Percentiles rank a stretch among this genome's conserved stretches.
Evolutionary conservation across 2,329 filamentous ascomycete genomes (phyloP).

Genomic region (Alternaria longipes): DNA sequence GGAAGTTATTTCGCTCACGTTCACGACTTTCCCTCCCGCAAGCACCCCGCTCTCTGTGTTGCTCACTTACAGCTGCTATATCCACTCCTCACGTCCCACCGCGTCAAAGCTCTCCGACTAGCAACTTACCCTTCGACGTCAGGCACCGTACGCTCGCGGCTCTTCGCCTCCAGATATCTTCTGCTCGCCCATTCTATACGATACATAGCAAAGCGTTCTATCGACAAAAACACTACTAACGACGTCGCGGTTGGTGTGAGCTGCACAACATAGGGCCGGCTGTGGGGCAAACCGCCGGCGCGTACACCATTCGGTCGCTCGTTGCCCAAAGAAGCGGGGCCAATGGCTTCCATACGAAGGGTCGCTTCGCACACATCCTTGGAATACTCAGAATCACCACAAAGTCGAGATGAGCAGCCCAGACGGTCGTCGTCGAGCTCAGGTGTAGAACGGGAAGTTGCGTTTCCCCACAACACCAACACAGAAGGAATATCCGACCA

Average conservation of each 20-base stretch:
- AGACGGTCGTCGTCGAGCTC: slow-evolving; percentile 32
- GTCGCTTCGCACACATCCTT: slow-evolving; percentile 28
- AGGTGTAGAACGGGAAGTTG: slow-evolving; percentile 32
- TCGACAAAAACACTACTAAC: not conserved
- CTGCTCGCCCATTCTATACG: not conserved
- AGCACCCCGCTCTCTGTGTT: slow-evolving; percentile 7
- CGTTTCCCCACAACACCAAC: slow-evolving; percentile 23
- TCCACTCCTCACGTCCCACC: slow-evolving; percentile 8
- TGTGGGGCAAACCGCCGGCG: slow-evolving; percentile 8
- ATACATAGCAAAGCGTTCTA: not conserved
- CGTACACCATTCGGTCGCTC: slow-evolving; percentile 9
- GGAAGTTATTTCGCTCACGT: slow-evolving; percentile 31
- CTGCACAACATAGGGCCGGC: slow-evolving; percentile 9
- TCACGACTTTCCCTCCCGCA: not conserved
- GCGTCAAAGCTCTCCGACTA: slow-evolving; percentile 13
- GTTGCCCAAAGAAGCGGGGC: slow-evolving; percentile 7
- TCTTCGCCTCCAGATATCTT: not conserved
- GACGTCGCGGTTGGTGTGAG: slow-evolving; percentile 1
- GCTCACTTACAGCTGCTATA: slow-evolving; percentile 6
- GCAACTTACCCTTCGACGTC: slow-evolving; percentile 3
- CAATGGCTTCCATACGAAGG: slow-evolving; percentile 37
- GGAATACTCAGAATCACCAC: slow-evolving; percentile 18
- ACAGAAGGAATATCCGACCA: slow-evolving; percentile 15
- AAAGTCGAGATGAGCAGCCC: slow-evolving; percentile 31
- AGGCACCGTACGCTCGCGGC: not conserved